Base-by-base conservation (phyloP, 345 rosid species). In the Eucalyptus regnans region DNA sequence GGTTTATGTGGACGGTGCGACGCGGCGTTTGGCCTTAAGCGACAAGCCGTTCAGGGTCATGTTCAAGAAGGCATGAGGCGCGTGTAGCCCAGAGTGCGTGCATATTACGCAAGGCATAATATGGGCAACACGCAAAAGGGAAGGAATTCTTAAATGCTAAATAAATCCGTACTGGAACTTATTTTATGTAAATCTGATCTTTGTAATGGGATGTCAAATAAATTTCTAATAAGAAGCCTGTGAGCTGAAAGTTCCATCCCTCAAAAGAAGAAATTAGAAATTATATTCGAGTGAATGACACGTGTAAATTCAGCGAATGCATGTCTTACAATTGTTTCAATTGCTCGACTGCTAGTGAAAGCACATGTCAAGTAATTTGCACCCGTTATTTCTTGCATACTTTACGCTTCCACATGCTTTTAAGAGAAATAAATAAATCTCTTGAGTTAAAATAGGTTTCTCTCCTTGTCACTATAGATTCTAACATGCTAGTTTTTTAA, bases 41-140 rank as follows among this genome's bases (percentile, higher is more conserved):
- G 96, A 95, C 79, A 91, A 86, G 37, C 96, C 97, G 49, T 88
- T 95, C 48, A 90, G 88, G 89, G 92, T 95, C 87, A 89, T 86
- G 93, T 94, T 96, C 91, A 93, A 80, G 92, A 95, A 89, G 90
- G 96, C 93, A 87, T 90, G 76, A 92, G 5, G 87, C 27, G 9
- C 58, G 23, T 0, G 7, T 48, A 44, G 7, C 7, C 22, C 52
- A 44, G 20, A 33, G 81, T 9, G 81, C 27, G 10, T 71, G 81
- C 81, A 71, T 46, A 71, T 71, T 5, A 37, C 0, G 46, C 81
- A 11, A 37, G 25, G 46, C 83, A 76, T 76, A 20, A 18, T 20
- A 37, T 37, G 43, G 83, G 27, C 48, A 18, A 76, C 83, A 76
- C 83, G 83, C 27, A 20, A 76, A 20, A 20, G 83, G 83, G 83